Base-by-base conservation (phyloP, 768 basidiomycete species). In the Rhodosporidiobolus sp. region DNA sequence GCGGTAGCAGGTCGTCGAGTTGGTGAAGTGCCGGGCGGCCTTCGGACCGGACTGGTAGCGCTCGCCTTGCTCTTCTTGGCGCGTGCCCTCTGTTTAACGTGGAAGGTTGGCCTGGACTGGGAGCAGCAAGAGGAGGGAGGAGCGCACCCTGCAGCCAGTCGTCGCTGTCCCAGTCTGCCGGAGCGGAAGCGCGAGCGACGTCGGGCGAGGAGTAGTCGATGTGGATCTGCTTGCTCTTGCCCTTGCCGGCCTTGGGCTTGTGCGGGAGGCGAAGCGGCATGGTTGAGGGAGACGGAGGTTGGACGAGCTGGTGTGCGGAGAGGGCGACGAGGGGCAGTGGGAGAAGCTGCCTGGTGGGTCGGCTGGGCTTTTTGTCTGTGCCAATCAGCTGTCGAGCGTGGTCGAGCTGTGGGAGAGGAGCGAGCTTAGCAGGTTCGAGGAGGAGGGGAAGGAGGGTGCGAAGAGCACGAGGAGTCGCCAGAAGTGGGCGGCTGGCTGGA, bases 21-120 rank as follows among this genome's bases (percentile, higher is more conserved):
- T 76, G 50, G 46, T 2, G 65, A 32, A 63, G 65, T 72, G 74
- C 1, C 70, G 70, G 1, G 50, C 34, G 17, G 74, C 65, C 46
- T 76, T 76, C 1, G 54, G 10, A 0, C 74, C 74, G 28, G 30
- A 54, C 45, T 67, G 65, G 57, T 76, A 76, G 2, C 74, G 70
- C 57, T 72, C 70, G 10, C 74, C 70, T 38, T 76, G 67, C 64
- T 69, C 74, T 24, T 76, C 74, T 45, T 76, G 74, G 16, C 50
- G 49, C 2, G 69, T 58, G 9, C 74, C 74, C 62, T 76, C 74
- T 70, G 59, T 22, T 16, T 26, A 49, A 0, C 1, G 28, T 0
- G 17, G 30, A 43, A 8, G 35, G 26, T 17, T 6, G 24, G 45
- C 35, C 8, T 26, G 32, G 32, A 7, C 46, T 17, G 19, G 17